Conservation (phyloP, 2,329 filamentous ascomycete species). For the Aspergillus ibericus region DNA sequence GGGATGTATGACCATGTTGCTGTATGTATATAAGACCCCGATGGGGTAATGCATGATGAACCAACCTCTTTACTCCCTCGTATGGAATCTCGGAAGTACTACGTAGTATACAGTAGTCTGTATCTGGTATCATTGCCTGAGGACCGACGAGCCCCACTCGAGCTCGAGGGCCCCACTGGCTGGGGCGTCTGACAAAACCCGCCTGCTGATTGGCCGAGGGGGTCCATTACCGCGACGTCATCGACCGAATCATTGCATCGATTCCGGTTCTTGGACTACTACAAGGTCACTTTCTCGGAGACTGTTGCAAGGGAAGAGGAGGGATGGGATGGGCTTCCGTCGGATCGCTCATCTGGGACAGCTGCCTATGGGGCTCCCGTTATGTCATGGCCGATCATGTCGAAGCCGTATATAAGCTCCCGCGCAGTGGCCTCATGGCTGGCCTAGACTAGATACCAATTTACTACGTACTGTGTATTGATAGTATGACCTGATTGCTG, state of each 20-base stretch:
- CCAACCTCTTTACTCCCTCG: neutral
- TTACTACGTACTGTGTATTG: too few species aligned
- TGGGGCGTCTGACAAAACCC: conserved; percentile 11
- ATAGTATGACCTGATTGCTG: neutral
- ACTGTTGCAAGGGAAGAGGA: neutral
- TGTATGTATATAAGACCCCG: neutral
- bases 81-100: too few species aligned
- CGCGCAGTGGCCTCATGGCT: neutral
- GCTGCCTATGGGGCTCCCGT: neutral
- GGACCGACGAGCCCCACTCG: too few species aligned
- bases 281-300: too few species aligned
- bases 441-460: neutral
- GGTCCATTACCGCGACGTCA: conserved; percentile 10
- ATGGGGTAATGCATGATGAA: neutral
- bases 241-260: neutral
- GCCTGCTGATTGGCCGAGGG: conserved; percentile 7
- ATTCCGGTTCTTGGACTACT: too few species aligned
- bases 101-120: too few species aligned
- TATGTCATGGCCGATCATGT: neutral
- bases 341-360: neutral
- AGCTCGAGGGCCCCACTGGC: neutral
- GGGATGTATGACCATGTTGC: neutral
- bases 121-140: too few species aligned
- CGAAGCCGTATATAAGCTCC: neutral
- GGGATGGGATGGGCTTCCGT: neutral